phyloP scores from a whole-genome alignment of 495 filamentous ascomycete species.

The Parachaetomium inaequale region DNA sequence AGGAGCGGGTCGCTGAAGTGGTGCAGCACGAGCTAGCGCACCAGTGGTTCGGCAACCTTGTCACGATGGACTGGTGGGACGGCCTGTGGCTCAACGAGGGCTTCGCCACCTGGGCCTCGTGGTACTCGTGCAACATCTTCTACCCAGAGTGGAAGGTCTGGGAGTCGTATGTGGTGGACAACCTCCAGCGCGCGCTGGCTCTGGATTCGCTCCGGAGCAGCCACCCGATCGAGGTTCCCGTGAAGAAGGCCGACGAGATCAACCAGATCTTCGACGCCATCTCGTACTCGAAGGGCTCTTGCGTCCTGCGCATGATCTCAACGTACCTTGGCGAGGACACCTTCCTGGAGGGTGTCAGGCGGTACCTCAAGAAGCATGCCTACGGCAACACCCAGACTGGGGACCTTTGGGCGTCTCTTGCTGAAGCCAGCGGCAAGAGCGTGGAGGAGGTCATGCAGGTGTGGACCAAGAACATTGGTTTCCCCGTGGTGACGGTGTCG shows the following conservation, averaged over 20 bases:
- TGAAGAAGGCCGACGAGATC: slow-evolving; percentile 91
- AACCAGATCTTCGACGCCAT: slow-evolving; percentile 99
- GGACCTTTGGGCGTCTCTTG: slow-evolving; percentile 87
- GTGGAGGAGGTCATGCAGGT: slow-evolving; percentile 74
- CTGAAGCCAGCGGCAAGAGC: slow-evolving; percentile 85
- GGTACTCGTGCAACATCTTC: slow-evolving; percentile 77
- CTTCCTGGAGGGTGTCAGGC: slow-evolving; percentile 89
- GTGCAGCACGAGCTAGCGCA: slow-evolving; percentile 97
- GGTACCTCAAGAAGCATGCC: slow-evolving; percentile 92
- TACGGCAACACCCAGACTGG: slow-evolving; percentile 81
- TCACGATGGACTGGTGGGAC: slow-evolving; percentile 99
- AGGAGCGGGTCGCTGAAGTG: slow-evolving; percentile 88
- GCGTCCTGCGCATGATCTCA: slow-evolving; percentile 95
- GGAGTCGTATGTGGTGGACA: slow-evolving; percentile 90
- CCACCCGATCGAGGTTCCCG: slow-evolving; percentile 95
- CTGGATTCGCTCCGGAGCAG: slow-evolving; percentile 90
- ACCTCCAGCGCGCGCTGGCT: slow-evolving; percentile 78
- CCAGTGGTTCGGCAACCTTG: slow-evolving; percentile 98
- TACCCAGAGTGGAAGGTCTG: slow-evolving; percentile 99
- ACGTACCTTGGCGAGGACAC: slow-evolving; percentile 89
- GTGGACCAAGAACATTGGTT: slow-evolving; percentile 77
- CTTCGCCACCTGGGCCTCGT: slow-evolving; percentile 84
- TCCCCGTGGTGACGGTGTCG: slow-evolving; percentile 66
- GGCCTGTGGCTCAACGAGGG: slow-evolving; percentile 98
- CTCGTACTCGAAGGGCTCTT: slow-evolving; percentile 95